phyloP scores from a whole-genome alignment of 148 eudicot genomes.

The Chenopodium suecicum region DNA sequence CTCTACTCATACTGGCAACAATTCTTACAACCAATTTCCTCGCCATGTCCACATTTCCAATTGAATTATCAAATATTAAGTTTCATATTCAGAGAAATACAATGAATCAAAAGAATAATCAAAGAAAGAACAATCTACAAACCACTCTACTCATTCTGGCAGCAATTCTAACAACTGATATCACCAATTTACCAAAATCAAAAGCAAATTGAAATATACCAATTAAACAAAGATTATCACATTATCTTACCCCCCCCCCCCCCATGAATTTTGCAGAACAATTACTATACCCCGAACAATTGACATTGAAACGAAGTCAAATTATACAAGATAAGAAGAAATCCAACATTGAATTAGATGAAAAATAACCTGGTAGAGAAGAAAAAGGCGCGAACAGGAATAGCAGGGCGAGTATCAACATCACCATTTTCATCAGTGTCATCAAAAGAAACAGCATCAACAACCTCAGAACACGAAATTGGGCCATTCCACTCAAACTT shows the following conservation, averaged over 20 bases:
- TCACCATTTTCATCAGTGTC: slow-evolving; percentile 16
- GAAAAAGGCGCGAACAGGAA: slow-evolving; percentile 87
- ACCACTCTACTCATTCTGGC: too few species aligned
- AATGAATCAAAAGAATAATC: too few species aligned
- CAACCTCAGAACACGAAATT: slow-evolving; percentile 40
- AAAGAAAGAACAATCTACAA: background rate
- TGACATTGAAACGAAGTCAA: background rate
- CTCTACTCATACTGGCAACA: too few species aligned
- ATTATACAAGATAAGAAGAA: background rate
- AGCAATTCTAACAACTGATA: too few species aligned
- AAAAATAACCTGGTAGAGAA: slow-evolving; percentile 79
- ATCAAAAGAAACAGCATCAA: slow-evolving; percentile 19
- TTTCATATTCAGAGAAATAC: too few species aligned
- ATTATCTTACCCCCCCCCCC: too few species aligned
- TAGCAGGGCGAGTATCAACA: slow-evolving; percentile 35
- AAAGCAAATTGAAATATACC: too few species aligned
- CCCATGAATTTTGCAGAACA: too few species aligned
- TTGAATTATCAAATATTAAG: background rate
- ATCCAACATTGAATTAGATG: background rate
- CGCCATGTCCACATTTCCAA: background rate
- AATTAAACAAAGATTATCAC: too few species aligned
- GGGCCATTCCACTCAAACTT: slow-evolving; percentile 52
- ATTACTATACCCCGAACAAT: background rate
- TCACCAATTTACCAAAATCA: too few species aligned
- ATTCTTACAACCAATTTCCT: background rate